These are phyloP conservation scores for Aspergillus glaucus DNA, from an alignment of 2,329 filamentous ascomycete species.

Conservation along the genomic window DNA sequence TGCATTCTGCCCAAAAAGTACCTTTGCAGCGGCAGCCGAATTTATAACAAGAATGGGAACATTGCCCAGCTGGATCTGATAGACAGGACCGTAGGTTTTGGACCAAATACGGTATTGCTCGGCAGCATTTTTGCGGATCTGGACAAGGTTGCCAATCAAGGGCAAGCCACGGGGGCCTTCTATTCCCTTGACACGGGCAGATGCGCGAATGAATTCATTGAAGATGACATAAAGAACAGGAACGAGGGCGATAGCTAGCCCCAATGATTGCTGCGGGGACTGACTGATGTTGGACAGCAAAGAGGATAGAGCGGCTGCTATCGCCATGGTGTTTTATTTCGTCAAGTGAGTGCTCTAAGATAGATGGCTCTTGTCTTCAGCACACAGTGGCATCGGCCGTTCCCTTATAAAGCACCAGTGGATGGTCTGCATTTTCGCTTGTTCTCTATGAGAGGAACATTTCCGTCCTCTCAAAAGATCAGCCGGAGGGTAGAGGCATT, in stretches of 20 bases:
- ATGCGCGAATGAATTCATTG: slow-evolving; percentile 45
- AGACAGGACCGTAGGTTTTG: slow-evolving; percentile 45
- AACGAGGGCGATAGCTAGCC: slow-evolving; percentile 15
- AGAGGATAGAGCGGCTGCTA: slow-evolving; percentile 16
- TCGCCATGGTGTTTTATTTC: slow-evolving; percentile 19
- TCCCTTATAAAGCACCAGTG: neutral
- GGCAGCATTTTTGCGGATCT: slow-evolving; percentile 51
- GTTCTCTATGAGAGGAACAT: slow-evolving; percentile 12
- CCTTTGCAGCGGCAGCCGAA: slow-evolving; percentile 46
- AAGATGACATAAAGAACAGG: slow-evolving; percentile 43
- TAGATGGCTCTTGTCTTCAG: neutral
- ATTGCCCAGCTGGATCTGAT: slow-evolving; percentile 54
- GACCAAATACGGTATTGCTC: slow-evolving; percentile 54
- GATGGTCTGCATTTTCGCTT: neutral
- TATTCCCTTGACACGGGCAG: slow-evolving; percentile 42
- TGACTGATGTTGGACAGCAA: slow-evolving; percentile 14
- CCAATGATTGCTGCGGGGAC: slow-evolving; percentile 17
- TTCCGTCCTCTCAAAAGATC: slow-evolving; percentile 12
- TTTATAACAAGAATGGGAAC: slow-evolving; percentile 53
- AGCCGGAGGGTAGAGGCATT: neutral
- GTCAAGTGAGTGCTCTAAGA: neutral
- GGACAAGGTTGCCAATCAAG: slow-evolving; percentile 50
- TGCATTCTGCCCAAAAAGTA: slow-evolving; percentile 48
- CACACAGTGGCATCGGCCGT: neutral
- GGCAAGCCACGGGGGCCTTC: slow-evolving; percentile 47